Evolutionary conservation across 2,329 filamentous ascomycete species (phyloP).

Genomic region (Pseudogymnoascus pannorum): DNA sequence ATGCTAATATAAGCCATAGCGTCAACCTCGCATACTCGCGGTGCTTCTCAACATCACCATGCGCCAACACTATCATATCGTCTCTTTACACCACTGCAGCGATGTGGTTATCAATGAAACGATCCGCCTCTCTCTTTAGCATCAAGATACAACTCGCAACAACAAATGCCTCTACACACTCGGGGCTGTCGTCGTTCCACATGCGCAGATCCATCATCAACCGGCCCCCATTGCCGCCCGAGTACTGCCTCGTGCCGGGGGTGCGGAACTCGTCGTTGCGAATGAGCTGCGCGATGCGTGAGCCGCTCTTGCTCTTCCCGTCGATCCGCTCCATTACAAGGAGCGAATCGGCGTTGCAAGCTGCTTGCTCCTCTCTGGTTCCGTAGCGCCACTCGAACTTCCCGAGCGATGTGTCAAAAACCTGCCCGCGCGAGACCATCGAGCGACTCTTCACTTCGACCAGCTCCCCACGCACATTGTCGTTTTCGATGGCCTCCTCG

Average conservation of each 20-base stretch:
- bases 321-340: slow-evolving; percentile 13
- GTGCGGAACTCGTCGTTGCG: slow-evolving; percentile 14
- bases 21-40: slow-evolving; percentile 81
- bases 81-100: slow-evolving; percentile 36
- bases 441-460: slow-evolving; percentile 13
- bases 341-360: slow-evolving; percentile 12
- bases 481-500: slow-evolving; percentile 13
- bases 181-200: slow-evolving; percentile 9
- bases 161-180: slow-evolving; percentile 13
- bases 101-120: slow-evolving; percentile 11
- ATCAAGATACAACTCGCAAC: slow-evolving; percentile 13
- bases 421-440: slow-evolving; percentile 12
- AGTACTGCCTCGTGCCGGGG: slow-evolving; percentile 10
- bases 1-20: slow-evolving; percentile 56
- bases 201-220: slow-evolving; percentile 13
- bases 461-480: slow-evolving; percentile 10
- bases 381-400: slow-evolving; percentile 17
- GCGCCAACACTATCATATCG: slow-evolving; percentile 75
- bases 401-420: slow-evolving; percentile 13
- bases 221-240: slow-evolving; percentile 15
- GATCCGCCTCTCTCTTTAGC: slow-evolving; percentile 15
- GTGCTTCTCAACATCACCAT: slow-evolving; percentile 81
- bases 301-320: neutral
- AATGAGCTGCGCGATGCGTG: slow-evolving; percentile 14
- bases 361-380: slow-evolving; percentile 12